These are phyloP conservation scores for Medicago ruthenica DNA, from an alignment of 306 rosid species.

Conservation along the genomic window DNA sequence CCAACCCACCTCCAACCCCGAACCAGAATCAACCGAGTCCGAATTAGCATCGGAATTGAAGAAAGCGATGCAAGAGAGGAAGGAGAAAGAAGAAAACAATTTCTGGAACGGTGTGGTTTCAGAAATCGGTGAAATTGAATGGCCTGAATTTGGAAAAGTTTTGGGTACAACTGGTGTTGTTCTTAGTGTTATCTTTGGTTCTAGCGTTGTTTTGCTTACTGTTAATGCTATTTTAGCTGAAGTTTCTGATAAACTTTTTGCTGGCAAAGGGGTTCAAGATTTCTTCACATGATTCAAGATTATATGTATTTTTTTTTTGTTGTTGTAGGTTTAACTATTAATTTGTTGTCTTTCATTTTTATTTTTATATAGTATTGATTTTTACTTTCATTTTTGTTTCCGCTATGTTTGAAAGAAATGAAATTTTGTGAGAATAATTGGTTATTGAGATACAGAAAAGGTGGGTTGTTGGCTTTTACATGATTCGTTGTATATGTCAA, in stretches of 20 bases:
- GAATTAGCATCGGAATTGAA: slow-evolving; percentile 74
- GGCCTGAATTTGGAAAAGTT: slow-evolving; percentile 88
- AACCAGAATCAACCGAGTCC: slow-evolving; percentile 30
- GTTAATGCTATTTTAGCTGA: slow-evolving; percentile 83
- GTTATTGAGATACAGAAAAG: too few relatives aligned
- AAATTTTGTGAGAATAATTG: too few relatives aligned
- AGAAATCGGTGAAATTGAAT: slow-evolving; percentile 81
- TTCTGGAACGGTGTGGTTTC: slow-evolving; percentile 71
- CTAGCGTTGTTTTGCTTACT: slow-evolving; percentile 88
- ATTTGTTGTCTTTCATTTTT: not conserved
- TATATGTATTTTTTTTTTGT: not conserved
- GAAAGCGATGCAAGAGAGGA: slow-evolving; percentile 77
- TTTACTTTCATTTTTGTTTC: too few relatives aligned
- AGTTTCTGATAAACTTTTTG: slow-evolving; percentile 71
- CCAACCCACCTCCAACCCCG: slow-evolving; percentile 47
- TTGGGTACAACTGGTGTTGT: slow-evolving; percentile 91
- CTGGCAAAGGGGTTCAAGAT: slow-evolving; percentile 86
- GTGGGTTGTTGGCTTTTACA: too few relatives aligned
- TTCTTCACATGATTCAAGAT: slow-evolving; percentile 52
- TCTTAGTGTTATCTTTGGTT: slow-evolving; percentile 76
- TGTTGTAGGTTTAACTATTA: not conserved
- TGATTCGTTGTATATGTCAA: too few relatives aligned
- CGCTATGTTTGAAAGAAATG: too few relatives aligned
- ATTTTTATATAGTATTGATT: too few relatives aligned
- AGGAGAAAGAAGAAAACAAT: slow-evolving; percentile 55